A percentile compares a stretch with the other conserved stretches of the same genome.
phyloP scores from a whole-genome alignment of 208 protist genomes.

The Angomonas ambiguus region DNA sequence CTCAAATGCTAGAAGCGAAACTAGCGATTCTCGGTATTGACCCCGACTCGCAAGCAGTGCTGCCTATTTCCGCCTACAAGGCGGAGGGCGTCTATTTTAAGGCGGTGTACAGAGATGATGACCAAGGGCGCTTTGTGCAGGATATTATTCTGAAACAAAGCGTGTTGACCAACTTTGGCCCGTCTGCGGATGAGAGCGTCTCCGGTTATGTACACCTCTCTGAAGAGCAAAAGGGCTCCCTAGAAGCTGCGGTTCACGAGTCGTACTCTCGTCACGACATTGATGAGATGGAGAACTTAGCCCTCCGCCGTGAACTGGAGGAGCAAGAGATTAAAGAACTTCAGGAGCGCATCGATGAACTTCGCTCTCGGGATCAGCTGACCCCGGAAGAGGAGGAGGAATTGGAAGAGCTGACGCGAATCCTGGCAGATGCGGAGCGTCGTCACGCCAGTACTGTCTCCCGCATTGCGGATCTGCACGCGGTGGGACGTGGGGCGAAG shows the following conservation, averaged over 20 bases:
- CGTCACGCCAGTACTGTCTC: conserved; percentile 47
- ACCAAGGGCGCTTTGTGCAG: conserved; percentile 39
- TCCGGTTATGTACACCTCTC: conserved; percentile 57
- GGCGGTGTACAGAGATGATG: conserved; percentile 34
- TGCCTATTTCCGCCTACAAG: conserved; percentile 37
- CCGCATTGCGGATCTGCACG: conserved; percentile 55
- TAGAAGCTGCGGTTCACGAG: conserved; percentile 32
- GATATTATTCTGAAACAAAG: conserved; percentile 56
- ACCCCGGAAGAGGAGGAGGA: conserved; percentile 73
- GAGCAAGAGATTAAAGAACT: conserved; percentile 45
- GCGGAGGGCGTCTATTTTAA: conserved; percentile 54
- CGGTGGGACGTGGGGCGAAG: conserved; percentile 49
- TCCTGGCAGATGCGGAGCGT: conserved; percentile 40
- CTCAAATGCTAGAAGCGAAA: conserved; percentile 62
- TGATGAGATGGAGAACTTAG: conserved; percentile 48
- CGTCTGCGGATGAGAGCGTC: conserved; percentile 27
- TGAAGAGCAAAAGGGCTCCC: conserved; percentile 23
- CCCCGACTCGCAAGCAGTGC: conserved; percentile 24
- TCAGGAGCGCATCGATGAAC: background rate
- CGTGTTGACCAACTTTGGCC: conserved; percentile 64
- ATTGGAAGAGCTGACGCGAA: conserved; percentile 55
- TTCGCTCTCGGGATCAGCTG: conserved; percentile 28
- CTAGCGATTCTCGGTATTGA: conserved; percentile 38
- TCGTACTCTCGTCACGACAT: conserved; percentile 49
- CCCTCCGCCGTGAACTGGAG: background rate